Percentiles rank a stretch among this genome's conserved stretches.
Evolutionary conservation across 2,329 filamentous ascomycete genomes (phyloP).

Genomic region (Hawksworthiomyces lignivorus): DNA sequence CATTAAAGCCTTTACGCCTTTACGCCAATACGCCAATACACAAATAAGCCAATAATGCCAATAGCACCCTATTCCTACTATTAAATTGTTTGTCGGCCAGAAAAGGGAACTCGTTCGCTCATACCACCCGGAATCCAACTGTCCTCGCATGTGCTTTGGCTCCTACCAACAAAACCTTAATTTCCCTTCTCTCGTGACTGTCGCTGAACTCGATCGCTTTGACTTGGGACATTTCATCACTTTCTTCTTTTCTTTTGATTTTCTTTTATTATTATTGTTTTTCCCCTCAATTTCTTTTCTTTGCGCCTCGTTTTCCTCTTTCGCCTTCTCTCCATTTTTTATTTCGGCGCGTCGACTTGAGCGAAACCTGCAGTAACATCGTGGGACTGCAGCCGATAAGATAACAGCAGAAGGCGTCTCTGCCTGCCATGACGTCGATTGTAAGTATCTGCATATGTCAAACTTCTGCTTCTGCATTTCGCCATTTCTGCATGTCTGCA

Average conservation of each 20-base stretch:
- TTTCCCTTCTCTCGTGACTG: too few relatives aligned
- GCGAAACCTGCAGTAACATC: slow-evolving; percentile 1
- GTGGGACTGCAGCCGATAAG: slow-evolving; percentile 11
- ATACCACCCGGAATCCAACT: too few relatives aligned
- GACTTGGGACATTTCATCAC: too few relatives aligned
- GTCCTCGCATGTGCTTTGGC: too few relatives aligned
- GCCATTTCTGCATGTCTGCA: slow-evolving; percentile 4
- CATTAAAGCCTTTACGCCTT: too few relatives aligned
- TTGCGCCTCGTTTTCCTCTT: not conserved
- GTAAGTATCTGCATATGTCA: slow-evolving; percentile 18
- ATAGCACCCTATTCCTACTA: too few relatives aligned
- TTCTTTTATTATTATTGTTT: slow-evolving; percentile 9
- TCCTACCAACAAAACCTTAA: too few relatives aligned
- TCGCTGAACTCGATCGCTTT: too few relatives aligned
- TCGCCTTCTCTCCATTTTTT: not conserved
- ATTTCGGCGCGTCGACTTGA: not conserved
- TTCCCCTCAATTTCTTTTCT: not conserved
- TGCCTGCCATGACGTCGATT: slow-evolving; percentile 25
- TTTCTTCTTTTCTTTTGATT: slow-evolving; percentile 6
- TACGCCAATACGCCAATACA: too few relatives aligned
- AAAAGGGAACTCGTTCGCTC: too few relatives aligned
- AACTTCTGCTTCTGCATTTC: not conserved
- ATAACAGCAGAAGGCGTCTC: slow-evolving; percentile 11
- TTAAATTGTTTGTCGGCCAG: too few relatives aligned
- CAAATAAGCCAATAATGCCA: too few relatives aligned